Evolutionary conservation across 2,329 filamentous ascomycete species (phyloP).

Genomic region (Fusarium abutilonis): DNA sequence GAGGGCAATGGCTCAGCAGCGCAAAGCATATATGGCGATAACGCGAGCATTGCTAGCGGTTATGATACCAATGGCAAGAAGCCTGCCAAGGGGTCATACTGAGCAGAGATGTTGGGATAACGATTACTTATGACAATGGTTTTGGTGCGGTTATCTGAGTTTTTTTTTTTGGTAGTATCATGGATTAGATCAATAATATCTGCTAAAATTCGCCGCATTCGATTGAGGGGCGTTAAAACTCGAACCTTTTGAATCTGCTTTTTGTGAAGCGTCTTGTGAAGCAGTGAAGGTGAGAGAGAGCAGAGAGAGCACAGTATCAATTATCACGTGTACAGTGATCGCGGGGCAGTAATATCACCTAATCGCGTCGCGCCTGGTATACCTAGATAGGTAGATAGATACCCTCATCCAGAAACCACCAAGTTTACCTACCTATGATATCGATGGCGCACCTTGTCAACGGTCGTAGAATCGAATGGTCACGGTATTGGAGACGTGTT

Average conservation of each 20-base stretch:
- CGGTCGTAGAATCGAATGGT: neutral
- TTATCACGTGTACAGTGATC: slow-evolving; percentile 25
- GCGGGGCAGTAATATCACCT: slow-evolving; percentile 34
- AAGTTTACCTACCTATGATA: neutral
- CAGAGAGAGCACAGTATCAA: slow-evolving; percentile 11
- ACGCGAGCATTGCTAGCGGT: slow-evolving; percentile 42
- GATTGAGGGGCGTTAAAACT: neutral
- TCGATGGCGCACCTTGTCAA: slow-evolving; percentile 15
- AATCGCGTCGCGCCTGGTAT: slow-evolving; percentile 35
- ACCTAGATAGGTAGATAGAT: neutral
- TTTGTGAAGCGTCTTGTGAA: too few relatives aligned
- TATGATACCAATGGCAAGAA: slow-evolving; percentile 49
- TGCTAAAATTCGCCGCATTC: neutral
- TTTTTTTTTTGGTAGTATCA: neutral
- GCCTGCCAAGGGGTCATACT: slow-evolving; percentile 39
- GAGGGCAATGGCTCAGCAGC: slow-evolving; percentile 39
- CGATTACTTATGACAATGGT: slow-evolving; percentile 8
- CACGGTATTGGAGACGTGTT: slow-evolving; percentile 7
- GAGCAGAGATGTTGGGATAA: slow-evolving; percentile 8
- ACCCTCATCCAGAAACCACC: slow-evolving; percentile 6
- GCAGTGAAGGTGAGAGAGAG: neutral
- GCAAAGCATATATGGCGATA: slow-evolving; percentile 45
- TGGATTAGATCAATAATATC: neutral
- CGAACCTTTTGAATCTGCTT: neutral
- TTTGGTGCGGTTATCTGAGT: slow-evolving; percentile 15